Base-by-base conservation (phyloP, 768 basidiomycete genomes). In the Kwoniella dendrophila region DNA sequence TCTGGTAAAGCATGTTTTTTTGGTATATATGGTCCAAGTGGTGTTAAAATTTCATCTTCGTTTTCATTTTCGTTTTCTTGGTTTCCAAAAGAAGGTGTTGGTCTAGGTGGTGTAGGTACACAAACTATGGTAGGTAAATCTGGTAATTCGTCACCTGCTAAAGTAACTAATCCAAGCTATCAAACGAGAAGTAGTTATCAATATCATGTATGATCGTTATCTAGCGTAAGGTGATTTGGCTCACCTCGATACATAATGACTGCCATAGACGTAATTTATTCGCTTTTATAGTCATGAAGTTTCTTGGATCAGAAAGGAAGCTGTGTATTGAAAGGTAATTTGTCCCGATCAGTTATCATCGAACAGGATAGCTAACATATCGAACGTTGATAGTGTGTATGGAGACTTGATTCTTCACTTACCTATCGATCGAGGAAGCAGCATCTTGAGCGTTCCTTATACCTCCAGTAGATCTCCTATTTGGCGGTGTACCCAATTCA, bases 241-340 rank as follows among this genome's bases (percentile, higher is more conserved):
- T 54, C 50, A 75, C 73, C 56, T 75, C 73, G 47, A 69, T 58
- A 40, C 70, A 72, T 20, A 75, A 56, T 1, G 73, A 69, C 57
- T 75, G 73, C 73, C 73, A 75, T 6, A 75, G 56, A n/a, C 69
- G 47, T 11, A 75, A 45, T 40, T 71, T 75, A 49, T 75, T 72
- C 7, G 60, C 71, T 44, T 66, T 64, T 38, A 50, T 52, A 4
- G 59, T 45, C 48, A 63, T 70, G 41, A 64, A 67, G 16, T 43
- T 47, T 5, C 29, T 40, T 2, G 68, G 59, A 29, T 75, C 66
- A 24, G 34, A 60, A 1, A 73, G 27, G 66, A 75, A 75, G 24
- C 73, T 75, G 29, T 48, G 4, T 43, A n/a, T n/a, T n/a, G n/a
- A n/a, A 12, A 34, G 51, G 24, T 26, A 12, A 29, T 45, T 47